Percentiles rank a stretch among this genome's conserved stretches.
These are phyloP conservation scores for Lachnellula hyalina DNA, from an alignment of 2,329 filamentous ascomycete species.

Conservation along the genomic window DNA sequence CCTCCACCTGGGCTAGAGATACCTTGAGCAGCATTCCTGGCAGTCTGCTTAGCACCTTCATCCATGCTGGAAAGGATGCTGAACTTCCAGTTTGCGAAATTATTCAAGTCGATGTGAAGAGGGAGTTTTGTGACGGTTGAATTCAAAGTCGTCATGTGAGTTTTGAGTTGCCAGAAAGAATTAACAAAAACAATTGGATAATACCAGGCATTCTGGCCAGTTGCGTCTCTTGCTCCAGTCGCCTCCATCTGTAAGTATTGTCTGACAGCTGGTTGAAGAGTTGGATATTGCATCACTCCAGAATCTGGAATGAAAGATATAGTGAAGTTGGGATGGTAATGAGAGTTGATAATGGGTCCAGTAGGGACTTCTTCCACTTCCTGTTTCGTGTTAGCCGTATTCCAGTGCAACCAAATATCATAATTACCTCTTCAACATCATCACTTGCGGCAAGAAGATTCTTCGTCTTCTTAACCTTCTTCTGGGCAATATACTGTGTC, in stretches of 20 bases:
- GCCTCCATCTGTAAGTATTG: slow-evolving; percentile 76
- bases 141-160: slow-evolving; percentile 88
- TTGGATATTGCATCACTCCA: slow-evolving; percentile 62
- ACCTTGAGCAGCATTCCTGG: slow-evolving; percentile 68
- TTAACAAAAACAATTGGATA: slow-evolving; percentile 87
- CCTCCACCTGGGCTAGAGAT: slow-evolving; percentile 59
- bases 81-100: slow-evolving; percentile 86
- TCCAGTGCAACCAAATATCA: slow-evolving; percentile 21
- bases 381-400: slow-evolving; percentile 42
- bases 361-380: slow-evolving; percentile 45
- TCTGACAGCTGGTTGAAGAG: slow-evolving; percentile 66
- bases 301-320: slow-evolving; percentile 79
- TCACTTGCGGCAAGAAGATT: slow-evolving; percentile 62
- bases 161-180: slow-evolving; percentile 93
- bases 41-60: slow-evolving; percentile 77
- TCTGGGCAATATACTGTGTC: slow-evolving; percentile 86
- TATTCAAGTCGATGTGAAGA: slow-evolving; percentile 76
- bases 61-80: slow-evolving; percentile 79
- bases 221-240: slow-evolving; percentile 74
- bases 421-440: slow-evolving; percentile 43
- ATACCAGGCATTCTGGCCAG: slow-evolving; percentile 90
- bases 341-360: slow-evolving; percentile 71
- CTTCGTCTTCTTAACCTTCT: slow-evolving; percentile 81
- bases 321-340: slow-evolving; percentile 94
- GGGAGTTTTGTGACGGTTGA: slow-evolving; percentile 79